Base-by-base conservation (phyloP, 768 basidiomycete genomes). In the Agaricus blazei region DNA sequence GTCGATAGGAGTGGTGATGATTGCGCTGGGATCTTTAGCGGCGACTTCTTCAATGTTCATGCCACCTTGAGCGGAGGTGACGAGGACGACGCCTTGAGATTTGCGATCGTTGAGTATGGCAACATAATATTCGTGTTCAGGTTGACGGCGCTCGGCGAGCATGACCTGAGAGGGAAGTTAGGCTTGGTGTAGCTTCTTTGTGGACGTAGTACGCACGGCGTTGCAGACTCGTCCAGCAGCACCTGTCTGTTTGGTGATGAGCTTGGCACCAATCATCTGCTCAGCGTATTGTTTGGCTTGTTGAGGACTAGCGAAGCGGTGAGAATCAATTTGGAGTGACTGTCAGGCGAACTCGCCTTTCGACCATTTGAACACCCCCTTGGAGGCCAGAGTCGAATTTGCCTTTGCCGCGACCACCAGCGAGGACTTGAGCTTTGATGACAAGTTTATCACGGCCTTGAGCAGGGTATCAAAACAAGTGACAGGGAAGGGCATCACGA, bases 41-140 rank as follows among this genome's bases (percentile, higher is more conserved):
- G 97, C 97, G 46, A 99, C 97, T 65, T 99, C 97, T 71, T 99
- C 97, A 66, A 99, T 99, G 73, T 98, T 98, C 97, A 99, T 99
- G 55, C 97, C 97, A 54, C 97, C 97, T 67, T 98, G 94, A 19
- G 81, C 80, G 43, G 97, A 98, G 19, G 87, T 87, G 52, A 99
- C 96, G 46, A 99, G 82, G 29, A 98, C 97, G 43, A 93, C 90
- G 12, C 90, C 88, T 58, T 93, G 87, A 5, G 87, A 76, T 12
- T 81, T 83, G 62, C 97, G 91, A 78, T 99, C 97, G 66, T 98
- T 98, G 52, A 99, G 82, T 31, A 98, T 84, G 12, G 97, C 97
- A 49, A 95, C 89, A 66, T 99, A 99, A 79, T 98, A 98, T 70
- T 99, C 97, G 68, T 99, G 97, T 41, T 84, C 81, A 34, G 97